phyloP scores from a whole-genome alignment of 345 rosid species.

The Noccaea bulbosa region DNA sequence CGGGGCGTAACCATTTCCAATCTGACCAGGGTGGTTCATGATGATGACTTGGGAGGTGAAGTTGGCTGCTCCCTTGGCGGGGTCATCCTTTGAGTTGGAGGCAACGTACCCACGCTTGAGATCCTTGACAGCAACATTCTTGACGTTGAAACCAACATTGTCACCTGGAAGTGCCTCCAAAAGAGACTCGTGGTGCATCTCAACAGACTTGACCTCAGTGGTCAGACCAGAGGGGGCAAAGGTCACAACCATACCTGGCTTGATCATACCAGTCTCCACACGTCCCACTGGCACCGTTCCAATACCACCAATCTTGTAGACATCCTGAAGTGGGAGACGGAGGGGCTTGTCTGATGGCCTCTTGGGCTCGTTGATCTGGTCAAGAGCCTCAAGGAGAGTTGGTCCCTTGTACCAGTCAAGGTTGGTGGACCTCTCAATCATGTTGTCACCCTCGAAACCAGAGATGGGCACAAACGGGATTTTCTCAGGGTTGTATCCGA shows the following conservation, averaged over 20 bases:
- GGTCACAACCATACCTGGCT: conserved; percentile 21
- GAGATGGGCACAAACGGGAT: conserved; percentile 19
- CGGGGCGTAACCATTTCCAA: conserved; percentile 12
- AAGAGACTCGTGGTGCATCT: conserved; percentile 27
- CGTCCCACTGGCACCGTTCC: conserved; percentile 25
- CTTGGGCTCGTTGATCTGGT: conserved; percentile 27
- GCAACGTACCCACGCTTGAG: conserved; percentile 22
- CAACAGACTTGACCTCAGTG: conserved; percentile 21
- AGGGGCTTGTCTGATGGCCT: conserved; percentile 22
- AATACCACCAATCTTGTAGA: conserved; percentile 24
- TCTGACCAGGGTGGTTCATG: conserved; percentile 24
- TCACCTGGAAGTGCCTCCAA: conserved; percentile 21
- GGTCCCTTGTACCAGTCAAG: conserved; percentile 28
- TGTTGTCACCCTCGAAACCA: conserved; percentile 16
- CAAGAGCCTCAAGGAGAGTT: conserved; percentile 17
- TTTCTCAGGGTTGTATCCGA: conserved; percentile 16
- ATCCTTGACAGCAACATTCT: conserved; percentile 21
- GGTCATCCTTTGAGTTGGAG: conserved; percentile 23
- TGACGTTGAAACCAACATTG: background rate
- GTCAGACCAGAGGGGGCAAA: conserved; percentile 18
- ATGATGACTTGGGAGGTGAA: conserved; percentile 17
- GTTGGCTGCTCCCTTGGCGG: conserved; percentile 22
- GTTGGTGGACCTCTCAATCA: conserved; percentile 25
- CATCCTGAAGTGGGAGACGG: conserved; percentile 22
- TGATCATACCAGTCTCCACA: conserved; percentile 21